Evolutionary conservation across 352 stramenopile species (phyloP).

Genomic region (Globisporangium abappressorium): DNA sequence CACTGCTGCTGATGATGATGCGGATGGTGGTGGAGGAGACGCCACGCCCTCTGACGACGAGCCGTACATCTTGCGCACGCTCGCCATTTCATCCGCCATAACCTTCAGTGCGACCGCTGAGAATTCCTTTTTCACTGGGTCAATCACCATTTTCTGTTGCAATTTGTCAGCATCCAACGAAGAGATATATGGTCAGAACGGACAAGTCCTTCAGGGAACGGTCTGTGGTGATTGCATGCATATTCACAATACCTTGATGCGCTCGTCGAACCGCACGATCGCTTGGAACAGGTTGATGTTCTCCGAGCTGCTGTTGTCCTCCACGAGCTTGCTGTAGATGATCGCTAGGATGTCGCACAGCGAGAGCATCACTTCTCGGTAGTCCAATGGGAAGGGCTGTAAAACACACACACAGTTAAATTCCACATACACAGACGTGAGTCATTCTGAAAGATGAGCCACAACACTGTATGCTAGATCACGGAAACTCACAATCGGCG

Average conservation of each 20-base stretch:
- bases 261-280: slow-evolving; percentile 76
- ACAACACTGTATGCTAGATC: not conserved
- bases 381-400: slow-evolving; percentile 78
- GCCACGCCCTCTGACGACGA: slow-evolving; percentile 13
- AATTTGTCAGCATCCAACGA: not conserved
- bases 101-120: slow-evolving; percentile 51
- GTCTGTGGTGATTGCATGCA: not conserved
- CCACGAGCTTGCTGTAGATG: slow-evolving; percentile 81
- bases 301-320: slow-evolving; percentile 69
- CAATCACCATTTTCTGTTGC: slow-evolving; percentile 78
- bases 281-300: slow-evolving; percentile 76
- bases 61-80: slow-evolving; percentile 50
- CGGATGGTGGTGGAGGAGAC: not conserved
- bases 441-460: not conserved
- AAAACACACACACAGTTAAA: not conserved
- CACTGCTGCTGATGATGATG: not conserved
- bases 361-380: slow-evolving; percentile 77
- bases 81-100: slow-evolving; percentile 55
- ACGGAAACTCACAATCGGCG: slow-evolving; percentile 51
- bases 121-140: slow-evolving; percentile 82
- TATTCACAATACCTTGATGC: slow-evolving; percentile 59
- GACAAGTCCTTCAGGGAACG: not conserved
- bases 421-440: not conserved
- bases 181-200: not conserved
- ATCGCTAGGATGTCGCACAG: slow-evolving; percentile 80